Evolutionary conservation across 345 rosid species (phyloP).

Genomic region (Arabidopsis thaliana): TAIR10.1 NC_003070.9:3950501-3951000

Average conservation of each 20-base stretch:
- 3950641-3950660: slow-evolving; percentile 58
- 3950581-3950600: slow-evolving; percentile 52
- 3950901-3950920: slow-evolving; percentile 1
- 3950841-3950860: slow-evolving; percentile 29
- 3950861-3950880: slow-evolving; percentile 1
- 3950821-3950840: slow-evolving; percentile 53
- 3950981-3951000: slow-evolving; percentile 20
- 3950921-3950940: not conserved
- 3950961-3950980: slow-evolving; percentile 36
- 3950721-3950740: slow-evolving; percentile 47
- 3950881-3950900: not conserved
- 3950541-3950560: slow-evolving; percentile 47
- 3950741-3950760: slow-evolving; percentile 56
- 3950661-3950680: slow-evolving; percentile 51
- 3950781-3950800: slow-evolving; percentile 60
- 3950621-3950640: slow-evolving; percentile 62
- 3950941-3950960: slow-evolving; percentile 5
- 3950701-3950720: slow-evolving; percentile 62
- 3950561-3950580: slow-evolving; percentile 30
- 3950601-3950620: slow-evolving; percentile 58
- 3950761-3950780: slow-evolving; percentile 71
- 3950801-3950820: slow-evolving; percentile 41
- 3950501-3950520: slow-evolving; percentile 50
- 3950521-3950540: slow-evolving; percentile 54
- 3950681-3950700: slow-evolving; percentile 53